These are phyloP conservation scores for Fraxinus platypoda DNA, from an alignment of 305 asterid species.

Conservation along the genomic window DNA sequence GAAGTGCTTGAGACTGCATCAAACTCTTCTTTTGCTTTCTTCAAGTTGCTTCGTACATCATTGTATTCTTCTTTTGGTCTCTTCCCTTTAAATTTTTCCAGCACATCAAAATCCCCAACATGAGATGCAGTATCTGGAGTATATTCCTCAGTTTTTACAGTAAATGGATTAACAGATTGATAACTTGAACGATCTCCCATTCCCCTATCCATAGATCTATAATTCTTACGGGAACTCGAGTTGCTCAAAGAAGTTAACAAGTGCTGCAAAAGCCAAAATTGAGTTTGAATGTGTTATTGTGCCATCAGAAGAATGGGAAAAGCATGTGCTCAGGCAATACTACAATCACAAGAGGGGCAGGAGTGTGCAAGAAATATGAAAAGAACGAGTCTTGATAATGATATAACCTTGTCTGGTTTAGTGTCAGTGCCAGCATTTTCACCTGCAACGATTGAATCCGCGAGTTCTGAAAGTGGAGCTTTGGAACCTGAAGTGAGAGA, in stretches of 20 bases:
- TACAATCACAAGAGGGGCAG: neutral
- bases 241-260: constrained; percentile 26
- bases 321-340: constrained; percentile 1
- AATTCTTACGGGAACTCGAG: constrained; percentile 20
- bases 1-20: constrained; percentile 37
- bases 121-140: constrained; percentile 29
- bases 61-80: constrained; percentile 47
- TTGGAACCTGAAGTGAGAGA: constrained; percentile 56
- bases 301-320: neutral
- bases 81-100: constrained; percentile 64
- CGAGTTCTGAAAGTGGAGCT: constrained; percentile 58
- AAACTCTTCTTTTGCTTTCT: constrained; percentile 59
- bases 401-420: constrained; percentile 43
- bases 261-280: constrained; percentile 36
- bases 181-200: constrained; percentile 21
- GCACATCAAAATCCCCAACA: constrained; percentile 37
- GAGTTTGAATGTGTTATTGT: neutral
- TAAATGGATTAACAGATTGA: constrained; percentile 22
- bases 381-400: constrained; percentile 2
- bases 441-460: constrained; percentile 59
- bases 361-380: neutral
- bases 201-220: constrained; percentile 32
- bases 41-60: constrained; percentile 33
- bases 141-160: constrained; percentile 57
- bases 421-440: constrained; percentile 30